Conservation (phyloP, 75 land plant species). For the Pinus taeda region DNA sequence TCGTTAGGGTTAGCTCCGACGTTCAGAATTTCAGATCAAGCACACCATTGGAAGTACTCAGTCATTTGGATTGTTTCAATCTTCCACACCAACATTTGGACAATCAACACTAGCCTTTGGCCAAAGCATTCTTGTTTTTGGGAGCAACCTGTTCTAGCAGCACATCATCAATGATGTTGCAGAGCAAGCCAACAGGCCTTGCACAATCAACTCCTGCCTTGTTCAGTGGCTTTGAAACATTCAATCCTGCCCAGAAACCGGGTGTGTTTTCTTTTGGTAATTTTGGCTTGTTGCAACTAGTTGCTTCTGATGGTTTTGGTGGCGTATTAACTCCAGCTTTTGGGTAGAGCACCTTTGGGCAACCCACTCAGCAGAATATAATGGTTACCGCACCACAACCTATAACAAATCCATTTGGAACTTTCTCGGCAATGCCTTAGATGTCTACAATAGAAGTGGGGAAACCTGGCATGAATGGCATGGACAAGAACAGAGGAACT, state of each 20-base stretch:
- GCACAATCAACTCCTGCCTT: slow-evolving; percentile 47
- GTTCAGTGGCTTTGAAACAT: slow-evolving; percentile 38
- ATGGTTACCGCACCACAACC: no score
- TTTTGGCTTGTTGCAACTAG: slow-evolving; percentile 49
- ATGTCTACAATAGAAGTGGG: neutral
- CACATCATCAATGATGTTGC: neutral
- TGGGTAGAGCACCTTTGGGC: no score
- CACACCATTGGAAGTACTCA: no score
- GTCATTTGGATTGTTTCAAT: no score
- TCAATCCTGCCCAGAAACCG: slow-evolving; percentile 26
- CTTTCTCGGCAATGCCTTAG: no score
- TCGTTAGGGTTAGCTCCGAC: no score
- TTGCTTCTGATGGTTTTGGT: no score
- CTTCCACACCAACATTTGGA: neutral
- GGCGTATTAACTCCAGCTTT: no score
- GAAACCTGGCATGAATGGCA: slow-evolving; percentile 2
- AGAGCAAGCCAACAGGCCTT: slow-evolving; percentile 38
- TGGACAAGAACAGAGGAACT: slow-evolving; percentile 1
- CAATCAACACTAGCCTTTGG: slow-evolving; percentile 21
- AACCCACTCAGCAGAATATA: no score
- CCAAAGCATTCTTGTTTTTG: slow-evolving; percentile 29
- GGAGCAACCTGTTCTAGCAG: slow-evolving; percentile 38
- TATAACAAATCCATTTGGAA: no score
- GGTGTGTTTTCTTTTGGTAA: slow-evolving; percentile 40
- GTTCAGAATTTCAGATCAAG: no score